Evolutionary conservation across 352 stramenopile genomes (phyloP), one percentile per base, ranked within the genome.

Genomic region (Globisporangium yorkense): DNA sequence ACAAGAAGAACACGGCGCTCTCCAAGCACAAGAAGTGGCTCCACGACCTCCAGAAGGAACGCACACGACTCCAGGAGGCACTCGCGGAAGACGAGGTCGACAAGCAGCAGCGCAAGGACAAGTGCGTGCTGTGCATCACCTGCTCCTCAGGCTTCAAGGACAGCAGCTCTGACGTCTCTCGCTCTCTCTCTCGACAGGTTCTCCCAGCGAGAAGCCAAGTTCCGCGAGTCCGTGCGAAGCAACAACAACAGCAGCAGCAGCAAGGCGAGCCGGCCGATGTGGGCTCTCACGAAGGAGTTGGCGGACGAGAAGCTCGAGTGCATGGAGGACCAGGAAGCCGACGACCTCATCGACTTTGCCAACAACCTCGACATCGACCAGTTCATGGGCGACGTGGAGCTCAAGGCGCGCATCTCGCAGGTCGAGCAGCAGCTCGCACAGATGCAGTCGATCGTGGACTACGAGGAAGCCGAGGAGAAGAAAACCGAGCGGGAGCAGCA

Each of bases 21-120:
- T 93, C 84, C 44, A 96, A 96, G 65, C 92, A 98, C 71, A 94
- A 89, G 47, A 96, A 96, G 62, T 97, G 92, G 92, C 72, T 97
- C 13, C 68, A 87, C 52, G 89, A 98, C 56, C 77, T 97, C n/a
- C 92, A 97, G 56, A 94, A 93, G 50, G 92, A 93, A 50, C 94
- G 94, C 39, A 61, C 77, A 59, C 73, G 84, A 41, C 68, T 97
- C 21, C 82, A 97, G 59, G 69, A 90, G 33, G 75, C 77, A 24
- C 88, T 96, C 16, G 44, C 76, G 13, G 73, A 94, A 48, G 89
- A 97, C 39, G 71, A 94, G 61, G 58, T 72, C 8, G 70, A 74
- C 15, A 80, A 89, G 61, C 72, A 91, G 40, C 71, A 87, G 62
- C 72, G 70, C 24, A 86, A 73, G 62, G 77, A 92, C 27, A 63